Conservation (phyloP, 768 basidiomycete species). For the Macrolepiota fuliginosa region DNA sequence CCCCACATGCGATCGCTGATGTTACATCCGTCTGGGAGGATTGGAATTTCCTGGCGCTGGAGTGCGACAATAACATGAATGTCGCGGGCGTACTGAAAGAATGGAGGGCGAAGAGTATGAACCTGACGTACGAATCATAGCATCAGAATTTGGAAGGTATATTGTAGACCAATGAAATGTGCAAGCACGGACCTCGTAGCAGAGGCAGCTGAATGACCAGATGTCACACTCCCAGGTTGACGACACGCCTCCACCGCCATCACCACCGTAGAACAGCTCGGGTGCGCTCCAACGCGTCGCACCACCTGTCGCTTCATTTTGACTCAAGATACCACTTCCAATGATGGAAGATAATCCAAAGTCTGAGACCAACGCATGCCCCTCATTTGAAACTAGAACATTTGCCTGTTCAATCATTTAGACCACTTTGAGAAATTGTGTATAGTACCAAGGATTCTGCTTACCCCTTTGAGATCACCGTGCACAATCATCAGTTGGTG, state of each 20-base stretch:
- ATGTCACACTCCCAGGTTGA: neutral
- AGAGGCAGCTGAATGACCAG: slow-evolving; percentile 4
- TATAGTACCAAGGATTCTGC: neutral
- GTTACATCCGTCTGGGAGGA: neutral
- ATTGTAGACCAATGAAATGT: neutral
- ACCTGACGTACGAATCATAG: neutral
- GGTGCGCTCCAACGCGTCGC: neutral
- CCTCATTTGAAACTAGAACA: neutral
- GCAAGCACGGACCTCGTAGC: neutral
- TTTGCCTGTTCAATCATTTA: neutral
- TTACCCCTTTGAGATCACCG: neutral
- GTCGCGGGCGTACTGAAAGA: neutral
- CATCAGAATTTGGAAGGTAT: neutral
- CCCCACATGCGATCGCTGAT: neutral
- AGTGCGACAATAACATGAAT: neutral
- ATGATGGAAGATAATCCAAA: neutral
- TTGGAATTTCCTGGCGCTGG: neutral
- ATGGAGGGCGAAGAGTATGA: neutral
- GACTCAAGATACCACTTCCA: neutral
- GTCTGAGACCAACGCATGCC: neutral
- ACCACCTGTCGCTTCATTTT: neutral
- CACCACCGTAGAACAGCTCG: neutral
- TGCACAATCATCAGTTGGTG: neutral
- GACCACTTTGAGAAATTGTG: neutral
- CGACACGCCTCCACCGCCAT: neutral